Evolutionary conservation across 176 grass and related monocot species (phyloP), one percentile per base, ranked within the genome.

Genomic region (Bromus sterilis): DNA sequence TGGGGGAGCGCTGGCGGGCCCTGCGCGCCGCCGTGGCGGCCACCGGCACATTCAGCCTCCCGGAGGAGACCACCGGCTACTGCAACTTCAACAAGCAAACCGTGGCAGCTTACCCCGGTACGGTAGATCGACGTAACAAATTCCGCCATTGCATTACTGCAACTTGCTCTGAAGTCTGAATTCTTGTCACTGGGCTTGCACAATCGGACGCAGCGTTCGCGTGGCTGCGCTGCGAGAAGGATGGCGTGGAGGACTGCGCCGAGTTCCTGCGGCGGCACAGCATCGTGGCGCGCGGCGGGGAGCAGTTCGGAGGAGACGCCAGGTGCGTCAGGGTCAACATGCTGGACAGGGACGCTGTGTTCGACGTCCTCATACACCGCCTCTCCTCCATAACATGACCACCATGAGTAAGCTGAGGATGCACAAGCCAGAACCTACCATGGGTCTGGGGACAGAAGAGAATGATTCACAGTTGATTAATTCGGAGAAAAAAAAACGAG

Each of bases 171-270:
- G 23, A 40, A 29, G 30, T 61, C 31, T 43, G 23, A 40, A 29
- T 43, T 61, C 31, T 43, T 61, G 24, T 56, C 15, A 71, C 66
- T 3, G 37, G 16, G 20, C 11, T 9, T 15, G 0, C 37, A 37
- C 37, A 37, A 41, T 66, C 23, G 0, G 0, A 2, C 21, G 26
- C 18, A 90, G 88, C 88, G 33, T 90, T 90, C 25, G 88, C 75
- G 34, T 93, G 88, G 91, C 68, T 93, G 1, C 83, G 80, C 14
- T 93, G 62, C 25, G 70, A 90, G 13, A 88, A 77, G 35, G 79
- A 76, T 14, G 82, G 16, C 32, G 18, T 83, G 0, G 63, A 77
- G 2, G 85, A 90, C 56, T 83, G 3, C 25, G 57, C 57, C 15
- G 91, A 82, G 33, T 73, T 87, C 24, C 62, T 93, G 2, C 83